Evolutionary conservation across 805 yeast species (phyloP).

Genomic region (Cyberlindnera mississippiensis): DNA sequence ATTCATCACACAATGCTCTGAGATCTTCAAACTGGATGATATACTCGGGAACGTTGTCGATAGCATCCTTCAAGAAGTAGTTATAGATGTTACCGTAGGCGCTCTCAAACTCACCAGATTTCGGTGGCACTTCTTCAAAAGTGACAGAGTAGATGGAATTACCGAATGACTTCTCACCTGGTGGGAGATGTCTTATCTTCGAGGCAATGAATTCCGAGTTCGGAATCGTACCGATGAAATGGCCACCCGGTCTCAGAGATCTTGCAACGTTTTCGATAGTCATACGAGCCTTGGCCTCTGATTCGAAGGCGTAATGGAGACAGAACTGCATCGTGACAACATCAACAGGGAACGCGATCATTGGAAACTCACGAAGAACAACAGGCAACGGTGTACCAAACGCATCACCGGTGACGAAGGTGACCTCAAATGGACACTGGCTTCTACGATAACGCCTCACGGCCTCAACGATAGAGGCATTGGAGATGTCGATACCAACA

Average conservation of each 20-base stretch:
- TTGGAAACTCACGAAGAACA: conserved; percentile 64
- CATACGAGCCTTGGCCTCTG: conserved; percentile 72
- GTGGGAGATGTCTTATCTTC: conserved; percentile 50
- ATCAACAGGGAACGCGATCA: conserved; percentile 74
- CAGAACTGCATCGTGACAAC: conserved; percentile 89
- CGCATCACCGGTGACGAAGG: conserved; percentile 90
- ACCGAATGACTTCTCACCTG: conserved; percentile 69
- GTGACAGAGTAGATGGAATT: conserved; percentile 78
- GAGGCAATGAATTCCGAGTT: conserved; percentile 78
- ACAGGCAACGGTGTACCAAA: conserved; percentile 68
- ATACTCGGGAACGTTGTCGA: conserved; percentile 93
- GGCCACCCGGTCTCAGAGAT: conserved; percentile 77
- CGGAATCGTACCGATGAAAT: conserved; percentile 91
- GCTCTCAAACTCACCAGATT: conserved; percentile 63
- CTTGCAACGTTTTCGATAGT: conserved; percentile 71
- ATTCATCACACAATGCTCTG: conserved; percentile 79
- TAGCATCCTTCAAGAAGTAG: conserved; percentile 85
- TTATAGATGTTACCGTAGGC: conserved; percentile 83
- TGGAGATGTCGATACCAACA: conserved; percentile 90
- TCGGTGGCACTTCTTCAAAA: conserved; percentile 77
- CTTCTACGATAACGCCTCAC: conserved; percentile 59
- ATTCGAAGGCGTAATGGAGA: conserved; percentile 90
- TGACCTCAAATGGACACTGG: conserved; percentile 67
- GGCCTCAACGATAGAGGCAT: conserved; percentile 83
- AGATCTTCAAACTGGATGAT: conserved; percentile 92